Evolutionary conservation across 2,329 filamentous ascomycete species (phyloP).

Genomic region (Fusarium nisikadoi): DNA sequence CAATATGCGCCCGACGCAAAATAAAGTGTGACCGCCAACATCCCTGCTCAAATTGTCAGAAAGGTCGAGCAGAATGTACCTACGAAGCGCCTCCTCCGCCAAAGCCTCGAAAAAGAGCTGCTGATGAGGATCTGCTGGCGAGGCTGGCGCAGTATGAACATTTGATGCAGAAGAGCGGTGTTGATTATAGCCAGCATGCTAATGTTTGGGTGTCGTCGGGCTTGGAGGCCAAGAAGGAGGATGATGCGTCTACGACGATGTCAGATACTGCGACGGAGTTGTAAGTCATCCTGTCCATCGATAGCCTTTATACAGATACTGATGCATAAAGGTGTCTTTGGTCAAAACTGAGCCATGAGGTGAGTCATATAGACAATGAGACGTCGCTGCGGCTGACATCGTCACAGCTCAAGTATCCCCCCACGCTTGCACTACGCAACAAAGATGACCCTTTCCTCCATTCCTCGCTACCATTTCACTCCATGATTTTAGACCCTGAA

Average conservation of each 20-base stretch:
- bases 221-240: background rate
- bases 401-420: conserved; percentile 40
- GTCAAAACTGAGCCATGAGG: conserved; percentile 34
- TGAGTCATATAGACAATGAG: background rate
- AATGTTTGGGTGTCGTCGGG: conserved; percentile 43
- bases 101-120: conserved; percentile 43
- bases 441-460: conserved; percentile 37
- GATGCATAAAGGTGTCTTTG: conserved; percentile 27
- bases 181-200: conserved; percentile 36
- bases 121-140: conserved; percentile 42
- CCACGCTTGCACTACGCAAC: conserved; percentile 25
- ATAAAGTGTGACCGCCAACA: conserved; percentile 52
- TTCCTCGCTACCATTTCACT: conserved; percentile 14
- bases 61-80: conserved; percentile 44
- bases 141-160: conserved; percentile 44
- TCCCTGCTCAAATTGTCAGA: conserved; percentile 58
- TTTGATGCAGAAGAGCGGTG: conserved; percentile 41
- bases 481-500: background rate
- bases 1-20: conserved; percentile 36
- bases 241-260: background rate
- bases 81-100: conserved; percentile 36
- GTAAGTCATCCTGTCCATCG: background rate
- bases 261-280: background rate
- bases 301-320: accelerated
- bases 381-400: background rate